phyloP scores from a whole-genome alignment of 768 basidiomycete species.

The Psilocybe cubensis region DNA sequence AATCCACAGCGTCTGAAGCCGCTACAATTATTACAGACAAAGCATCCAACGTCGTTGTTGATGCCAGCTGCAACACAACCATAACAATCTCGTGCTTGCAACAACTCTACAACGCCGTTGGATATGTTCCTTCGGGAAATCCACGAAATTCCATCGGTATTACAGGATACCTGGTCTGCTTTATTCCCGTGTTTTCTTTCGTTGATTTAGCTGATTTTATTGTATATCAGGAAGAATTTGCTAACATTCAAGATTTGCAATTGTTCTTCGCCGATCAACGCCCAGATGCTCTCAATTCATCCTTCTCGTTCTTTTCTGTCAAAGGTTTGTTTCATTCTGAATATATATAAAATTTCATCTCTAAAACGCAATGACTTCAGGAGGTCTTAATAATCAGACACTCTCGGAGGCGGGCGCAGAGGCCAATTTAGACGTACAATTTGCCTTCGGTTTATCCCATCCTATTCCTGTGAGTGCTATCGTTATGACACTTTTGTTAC shows the following conservation, averaged over 20 bases:
- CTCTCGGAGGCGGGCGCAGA: conserved; percentile 58
- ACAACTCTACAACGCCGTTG: conserved; percentile 57
- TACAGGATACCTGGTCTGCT: conserved; percentile 47
- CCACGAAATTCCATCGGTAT: conserved; percentile 56
- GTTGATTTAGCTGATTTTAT: neutral
- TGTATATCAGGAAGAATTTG: conserved; percentile 41
- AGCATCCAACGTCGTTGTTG: conserved; percentile 40
- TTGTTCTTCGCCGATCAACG: conserved; percentile 51
- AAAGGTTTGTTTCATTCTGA: conserved; percentile 41
- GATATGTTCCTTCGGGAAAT: conserved; percentile 44
- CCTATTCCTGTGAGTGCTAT: conserved; percentile 20
- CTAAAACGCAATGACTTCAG: conserved; percentile 33
- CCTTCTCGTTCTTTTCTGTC: conserved; percentile 57
- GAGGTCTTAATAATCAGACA: conserved; percentile 63
- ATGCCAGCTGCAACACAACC: conserved; percentile 49
- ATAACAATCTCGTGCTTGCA: conserved; percentile 58
- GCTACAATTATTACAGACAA: conserved; percentile 20
- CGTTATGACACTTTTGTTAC: neutral
- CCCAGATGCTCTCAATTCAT: conserved; percentile 50
- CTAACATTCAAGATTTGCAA: conserved; percentile 56
- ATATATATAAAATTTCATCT: too few relatives aligned
- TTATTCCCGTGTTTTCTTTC: neutral
- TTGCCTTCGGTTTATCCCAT: conserved; percentile 64
- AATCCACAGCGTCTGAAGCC: conserved; percentile 11
- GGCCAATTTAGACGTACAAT: conserved; percentile 71